phyloP scores from a whole-genome alignment of 169 alveolate genomes.

The Babesia bovis region DNA sequence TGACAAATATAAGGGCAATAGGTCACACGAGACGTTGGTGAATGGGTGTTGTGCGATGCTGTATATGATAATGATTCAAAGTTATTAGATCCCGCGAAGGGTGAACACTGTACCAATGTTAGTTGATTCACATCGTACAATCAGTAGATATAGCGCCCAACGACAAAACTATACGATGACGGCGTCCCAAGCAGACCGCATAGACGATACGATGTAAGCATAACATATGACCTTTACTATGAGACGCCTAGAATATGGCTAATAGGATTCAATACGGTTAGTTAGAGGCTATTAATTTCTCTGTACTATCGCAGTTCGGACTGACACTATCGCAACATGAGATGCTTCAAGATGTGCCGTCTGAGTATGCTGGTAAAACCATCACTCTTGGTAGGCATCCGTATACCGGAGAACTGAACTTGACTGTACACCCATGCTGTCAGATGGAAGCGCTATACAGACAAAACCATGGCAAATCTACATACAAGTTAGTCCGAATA shows the following conservation, averaged over 20 bases:
- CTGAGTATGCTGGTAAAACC: constrained; percentile 55
- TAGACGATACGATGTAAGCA: constrained; percentile 43
- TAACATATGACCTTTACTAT: constrained; percentile 59
- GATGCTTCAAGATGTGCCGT: constrained; percentile 62
- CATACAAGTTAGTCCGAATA: background rate
- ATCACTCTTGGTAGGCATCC: constrained; percentile 58
- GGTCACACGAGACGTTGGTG: constrained; percentile 17
- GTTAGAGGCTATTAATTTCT: background rate
- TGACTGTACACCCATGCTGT: constrained; percentile 65
- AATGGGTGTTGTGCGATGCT: constrained; percentile 31
- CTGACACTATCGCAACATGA: constrained; percentile 47
- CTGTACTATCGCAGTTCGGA: constrained; percentile 38
- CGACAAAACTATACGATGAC: constrained; percentile 10
- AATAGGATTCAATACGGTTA: constrained; percentile 47
- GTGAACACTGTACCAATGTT: too few species aligned
- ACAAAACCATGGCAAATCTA: background rate
- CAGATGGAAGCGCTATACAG: constrained; percentile 55
- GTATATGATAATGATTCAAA: too few species aligned
- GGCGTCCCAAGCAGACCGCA: background rate
- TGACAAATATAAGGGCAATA: background rate
- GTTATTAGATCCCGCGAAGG: too few species aligned
- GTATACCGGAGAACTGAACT: constrained; percentile 29
- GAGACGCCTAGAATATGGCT: constrained; percentile 69
- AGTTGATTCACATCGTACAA: too few species aligned
- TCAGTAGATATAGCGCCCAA: background rate